A percentile compares a stretch with the other conserved stretches of the same genome.
phyloP scores from a whole-genome alignment of 2,329 filamentous ascomycete species.

The Pestalotiopsis sp. region DNA sequence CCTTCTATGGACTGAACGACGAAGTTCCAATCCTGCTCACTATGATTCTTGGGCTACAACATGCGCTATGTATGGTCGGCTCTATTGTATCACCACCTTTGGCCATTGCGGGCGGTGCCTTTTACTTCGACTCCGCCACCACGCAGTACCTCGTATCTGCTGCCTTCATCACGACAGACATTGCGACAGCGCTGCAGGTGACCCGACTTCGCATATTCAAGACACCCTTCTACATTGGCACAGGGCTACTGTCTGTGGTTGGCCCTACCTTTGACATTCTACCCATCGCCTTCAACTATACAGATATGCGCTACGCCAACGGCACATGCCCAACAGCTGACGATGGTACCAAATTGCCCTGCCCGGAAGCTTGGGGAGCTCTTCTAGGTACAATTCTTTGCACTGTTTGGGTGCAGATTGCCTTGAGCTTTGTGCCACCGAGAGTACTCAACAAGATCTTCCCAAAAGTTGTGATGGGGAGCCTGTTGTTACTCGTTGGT shows the following conservation, averaged over 20 bases:
- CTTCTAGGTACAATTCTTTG: conserved; percentile 58
- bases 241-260: conserved; percentile 68
- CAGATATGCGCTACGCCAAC: conserved; percentile 64
- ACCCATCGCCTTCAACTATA: conserved; percentile 63
- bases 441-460: conserved; percentile 63
- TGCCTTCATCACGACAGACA: conserved; percentile 67
- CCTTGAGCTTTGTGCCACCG: conserved; percentile 66
- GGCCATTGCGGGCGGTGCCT: conserved; percentile 59
- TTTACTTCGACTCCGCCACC: conserved; percentile 55
- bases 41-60: conserved; percentile 69
- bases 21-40: conserved; percentile 69
- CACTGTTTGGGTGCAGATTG: conserved; percentile 59
- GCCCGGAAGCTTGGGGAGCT: conserved; percentile 68
- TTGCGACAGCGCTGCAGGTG: conserved; percentile 68
- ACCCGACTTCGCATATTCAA: conserved; percentile 64
- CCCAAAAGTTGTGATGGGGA: conserved; percentile 69
- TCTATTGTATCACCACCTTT: conserved; percentile 62
- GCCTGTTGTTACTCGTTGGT: conserved; percentile 68
- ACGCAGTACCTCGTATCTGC: conserved; percentile 71
- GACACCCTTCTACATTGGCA: conserved; percentile 66
- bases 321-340: conserved; percentile 63
- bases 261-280: conserved; percentile 71
- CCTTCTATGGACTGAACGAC: conserved; percentile 72
- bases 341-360: conserved; percentile 60
- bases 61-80: conserved; percentile 68